Conservation (phyloP, 139 green algal species). For the Ettlia oleoabundans region DNA sequence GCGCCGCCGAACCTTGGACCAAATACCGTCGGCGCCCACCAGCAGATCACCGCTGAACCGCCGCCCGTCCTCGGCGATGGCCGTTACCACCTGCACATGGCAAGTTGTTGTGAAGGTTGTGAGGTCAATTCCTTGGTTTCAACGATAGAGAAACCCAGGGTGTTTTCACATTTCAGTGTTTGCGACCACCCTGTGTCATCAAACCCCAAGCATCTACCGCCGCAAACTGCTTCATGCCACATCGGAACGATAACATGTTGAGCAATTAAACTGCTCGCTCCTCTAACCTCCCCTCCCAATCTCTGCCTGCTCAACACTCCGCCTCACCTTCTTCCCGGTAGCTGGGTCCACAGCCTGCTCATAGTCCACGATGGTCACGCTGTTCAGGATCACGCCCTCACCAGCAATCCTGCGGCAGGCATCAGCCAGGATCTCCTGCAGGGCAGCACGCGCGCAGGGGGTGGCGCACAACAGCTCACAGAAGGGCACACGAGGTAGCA, state of each 20-base stretch:
- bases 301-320: background rate
- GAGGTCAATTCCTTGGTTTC: too few species aligned
- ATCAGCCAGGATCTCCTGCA: conserved; percentile 73
- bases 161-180: too few species aligned
- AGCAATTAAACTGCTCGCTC: too few species aligned
- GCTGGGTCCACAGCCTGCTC: conserved; percentile 46
- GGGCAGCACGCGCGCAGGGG: too few species aligned
- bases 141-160: too few species aligned
- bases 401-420: conserved; percentile 49
- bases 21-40: conserved; percentile 96
- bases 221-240: too few species aligned
- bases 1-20: conserved; percentile 76
- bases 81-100: conserved; percentile 54
- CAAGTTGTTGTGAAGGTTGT: too few species aligned
- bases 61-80: conserved; percentile 75
- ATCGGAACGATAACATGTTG: too few species aligned
- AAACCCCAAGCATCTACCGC: too few species aligned
- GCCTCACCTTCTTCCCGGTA: conserved; percentile 2
- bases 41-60: conserved; percentile 84
- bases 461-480: too few species aligned
- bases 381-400: conserved; percentile 67
- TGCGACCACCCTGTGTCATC: too few species aligned
- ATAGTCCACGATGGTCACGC: conserved; percentile 63
- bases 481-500: background rate
- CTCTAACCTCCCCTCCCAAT: too few species aligned